Evolutionary conservation across 139 green algal species (phyloP).

Genomic region (Closterium sp.): DNA sequence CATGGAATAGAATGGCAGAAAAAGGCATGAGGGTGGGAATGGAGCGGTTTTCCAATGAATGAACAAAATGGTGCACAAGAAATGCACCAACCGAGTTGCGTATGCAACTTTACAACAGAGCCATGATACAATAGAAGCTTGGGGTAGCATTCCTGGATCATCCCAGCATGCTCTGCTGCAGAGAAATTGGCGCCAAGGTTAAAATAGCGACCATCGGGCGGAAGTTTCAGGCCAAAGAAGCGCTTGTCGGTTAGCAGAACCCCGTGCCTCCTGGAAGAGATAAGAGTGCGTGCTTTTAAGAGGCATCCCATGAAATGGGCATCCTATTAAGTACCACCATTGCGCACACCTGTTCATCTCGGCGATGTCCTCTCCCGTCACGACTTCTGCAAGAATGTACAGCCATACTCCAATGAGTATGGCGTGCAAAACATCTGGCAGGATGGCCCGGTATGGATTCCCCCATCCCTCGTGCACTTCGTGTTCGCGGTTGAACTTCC

Average conservation of each 20-base stretch:
- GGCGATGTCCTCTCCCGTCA: neutral
- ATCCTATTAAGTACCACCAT: neutral
- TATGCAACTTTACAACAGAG: neutral
- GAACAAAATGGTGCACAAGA: neutral
- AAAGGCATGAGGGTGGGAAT: neutral
- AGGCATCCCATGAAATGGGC: neutral
- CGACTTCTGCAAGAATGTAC: neutral
- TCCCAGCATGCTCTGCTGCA: neutral
- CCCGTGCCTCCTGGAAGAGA: neutral
- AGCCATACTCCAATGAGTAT: neutral
- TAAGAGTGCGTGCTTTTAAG: neutral
- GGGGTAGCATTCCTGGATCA: neutral
- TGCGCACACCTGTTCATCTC: neutral
- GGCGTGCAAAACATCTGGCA: neutral
- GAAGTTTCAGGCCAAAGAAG: neutral
- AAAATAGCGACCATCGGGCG: neutral
- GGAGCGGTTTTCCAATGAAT: neutral
- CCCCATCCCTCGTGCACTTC: neutral
- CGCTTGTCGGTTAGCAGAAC: neutral
- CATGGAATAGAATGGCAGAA: neutral
- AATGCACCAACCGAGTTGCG: neutral
- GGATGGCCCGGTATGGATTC: neutral
- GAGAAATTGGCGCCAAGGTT: neutral
- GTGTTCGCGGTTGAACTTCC: neutral
- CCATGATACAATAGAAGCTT: neutral